Conservation (phyloP, 2,329 filamentous ascomycete genomes). For the Coniella lustricola region DNA sequence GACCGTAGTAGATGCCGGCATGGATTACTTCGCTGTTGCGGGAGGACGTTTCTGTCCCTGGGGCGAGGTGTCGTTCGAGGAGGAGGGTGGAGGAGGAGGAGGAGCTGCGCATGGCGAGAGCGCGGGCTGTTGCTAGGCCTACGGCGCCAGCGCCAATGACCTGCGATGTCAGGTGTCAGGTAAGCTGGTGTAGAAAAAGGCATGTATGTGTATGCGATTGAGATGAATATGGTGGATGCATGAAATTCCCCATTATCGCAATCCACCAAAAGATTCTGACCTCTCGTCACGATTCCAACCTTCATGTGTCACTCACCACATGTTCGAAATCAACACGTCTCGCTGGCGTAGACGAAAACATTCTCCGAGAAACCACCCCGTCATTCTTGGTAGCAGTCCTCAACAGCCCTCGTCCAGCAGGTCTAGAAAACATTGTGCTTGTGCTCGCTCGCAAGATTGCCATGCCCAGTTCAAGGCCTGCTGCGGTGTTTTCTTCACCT, state of each 20-base stretch:
- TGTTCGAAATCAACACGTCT: slow-evolving; percentile 38
- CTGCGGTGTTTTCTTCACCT: too few relatives aligned
- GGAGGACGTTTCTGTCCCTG: slow-evolving; percentile 81
- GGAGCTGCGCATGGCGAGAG: slow-evolving; percentile 52
- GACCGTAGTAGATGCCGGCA: slow-evolving; percentile 85
- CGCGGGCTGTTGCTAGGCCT: slow-evolving; percentile 70
- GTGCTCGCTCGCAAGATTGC: not conserved
- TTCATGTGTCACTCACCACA: too few relatives aligned
- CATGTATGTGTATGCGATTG: not conserved
- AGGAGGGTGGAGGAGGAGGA: slow-evolving; percentile 64
- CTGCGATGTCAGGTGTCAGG: slow-evolving; percentile 24
- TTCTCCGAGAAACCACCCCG: not conserved
- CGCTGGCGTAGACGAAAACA: slow-evolving; percentile 31
- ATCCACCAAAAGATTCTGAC: too few relatives aligned
- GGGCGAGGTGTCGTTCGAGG: slow-evolving; percentile 68
- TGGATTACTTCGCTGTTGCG: slow-evolving; percentile 96
- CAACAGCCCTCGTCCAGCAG: not conserved
- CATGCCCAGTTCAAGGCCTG: too few relatives aligned
- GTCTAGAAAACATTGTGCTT: slow-evolving; percentile 10
- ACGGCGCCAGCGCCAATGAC: slow-evolving; percentile 60
- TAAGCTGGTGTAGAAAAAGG: not conserved
- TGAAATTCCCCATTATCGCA: too few relatives aligned
- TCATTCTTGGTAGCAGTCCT: not conserved
- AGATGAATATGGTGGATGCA: too few relatives aligned
- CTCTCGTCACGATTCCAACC: too few relatives aligned